Evolutionary conservation across 2,329 filamentous ascomycete species (phyloP).

Genomic region (Macrophomina pseudophaseolina): DNA sequence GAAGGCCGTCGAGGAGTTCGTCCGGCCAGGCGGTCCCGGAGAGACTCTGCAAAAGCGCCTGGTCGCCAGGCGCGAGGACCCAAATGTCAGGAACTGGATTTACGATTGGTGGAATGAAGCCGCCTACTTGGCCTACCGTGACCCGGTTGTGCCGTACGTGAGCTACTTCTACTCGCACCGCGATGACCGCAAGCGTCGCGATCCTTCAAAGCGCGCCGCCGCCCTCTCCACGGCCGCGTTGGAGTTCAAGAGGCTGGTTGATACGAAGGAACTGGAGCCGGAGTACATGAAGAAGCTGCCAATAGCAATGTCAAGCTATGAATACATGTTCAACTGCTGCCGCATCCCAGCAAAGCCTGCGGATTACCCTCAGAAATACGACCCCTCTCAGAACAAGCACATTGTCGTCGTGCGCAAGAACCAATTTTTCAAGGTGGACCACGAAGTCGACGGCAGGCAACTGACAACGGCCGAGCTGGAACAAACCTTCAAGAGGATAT

Average conservation of each 20-base stretch:
- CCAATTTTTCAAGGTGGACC: slow-evolving; percentile 91
- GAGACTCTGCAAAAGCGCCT: slow-evolving; percentile 87
- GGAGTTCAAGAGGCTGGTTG: slow-evolving; percentile 94
- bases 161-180: slow-evolving; percentile 99
- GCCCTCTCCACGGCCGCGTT: slow-evolving; percentile 84
- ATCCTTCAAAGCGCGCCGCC: slow-evolving; percentile 91
- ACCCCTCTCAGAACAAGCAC: slow-evolving; percentile 77
- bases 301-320: slow-evolving; percentile 97
- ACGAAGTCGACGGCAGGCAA: slow-evolving; percentile 81
- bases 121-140: slow-evolving; percentile 90
- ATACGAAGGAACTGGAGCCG: slow-evolving; percentile 80
- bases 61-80: slow-evolving; percentile 76
- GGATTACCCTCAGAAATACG: slow-evolving; percentile 84
- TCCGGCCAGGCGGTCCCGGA: slow-evolving; percentile 83
- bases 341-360: slow-evolving; percentile 81
- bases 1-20: slow-evolving; percentile 85
- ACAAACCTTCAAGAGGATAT: slow-evolving; percentile 83
- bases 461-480: slow-evolving; percentile 90
- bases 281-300: slow-evolving; percentile 99
- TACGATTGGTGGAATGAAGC: slow-evolving; percentile 98
- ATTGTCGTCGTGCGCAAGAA: slow-evolving; percentile 93
- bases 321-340: slow-evolving; percentile 98
- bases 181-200: slow-evolving; percentile 84
- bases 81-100: slow-evolving; percentile 89
- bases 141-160: slow-evolving; percentile 96